Evolutionary conservation across 164 flowering plant genomes (phyloP).

Genomic region (Nymphaea colorata): DNA sequence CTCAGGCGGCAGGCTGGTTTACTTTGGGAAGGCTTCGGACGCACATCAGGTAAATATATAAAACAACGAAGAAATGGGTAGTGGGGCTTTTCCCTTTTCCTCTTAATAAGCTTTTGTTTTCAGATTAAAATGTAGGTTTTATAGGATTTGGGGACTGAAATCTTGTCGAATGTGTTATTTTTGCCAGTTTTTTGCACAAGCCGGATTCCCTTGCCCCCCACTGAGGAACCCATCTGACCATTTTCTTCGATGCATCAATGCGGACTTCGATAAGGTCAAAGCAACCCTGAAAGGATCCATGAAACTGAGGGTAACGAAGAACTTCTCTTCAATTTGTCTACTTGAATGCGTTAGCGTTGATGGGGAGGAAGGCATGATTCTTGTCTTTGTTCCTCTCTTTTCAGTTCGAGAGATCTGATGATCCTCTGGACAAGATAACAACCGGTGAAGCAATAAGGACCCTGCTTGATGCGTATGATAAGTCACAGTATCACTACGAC

Average conservation of each 20-base stretch:
- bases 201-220: constrained; percentile 97
- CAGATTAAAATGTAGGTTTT: not conserved
- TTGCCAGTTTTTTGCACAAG: constrained; percentile 83
- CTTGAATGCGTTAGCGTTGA: no score
- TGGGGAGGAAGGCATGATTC: no score
- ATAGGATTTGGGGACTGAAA: not conserved
- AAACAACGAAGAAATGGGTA: no score
- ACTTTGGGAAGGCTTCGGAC: constrained; percentile 85
- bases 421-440: constrained; percentile 74
- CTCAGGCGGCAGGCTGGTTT: constrained; percentile 79
- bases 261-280: constrained; percentile 94
- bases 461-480: constrained; percentile 41
- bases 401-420: constrained; percentile 70
- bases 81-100: not conserved
- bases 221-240: constrained; percentile 94
- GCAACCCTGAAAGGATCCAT: constrained; percentile 86
- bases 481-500: constrained; percentile 45
- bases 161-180: not conserved
- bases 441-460: constrained; percentile 74
- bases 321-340: not conserved
- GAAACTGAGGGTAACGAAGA: constrained; percentile 60
- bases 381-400: not conserved
- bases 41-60: constrained; percentile 64
- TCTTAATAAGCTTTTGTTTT: no score
- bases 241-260: constrained; percentile 81